These are phyloP conservation scores for Coniochaeta prunicola DNA, from an alignment of 2,329 filamentous ascomycete genomes.

Conservation along the genomic window DNA sequence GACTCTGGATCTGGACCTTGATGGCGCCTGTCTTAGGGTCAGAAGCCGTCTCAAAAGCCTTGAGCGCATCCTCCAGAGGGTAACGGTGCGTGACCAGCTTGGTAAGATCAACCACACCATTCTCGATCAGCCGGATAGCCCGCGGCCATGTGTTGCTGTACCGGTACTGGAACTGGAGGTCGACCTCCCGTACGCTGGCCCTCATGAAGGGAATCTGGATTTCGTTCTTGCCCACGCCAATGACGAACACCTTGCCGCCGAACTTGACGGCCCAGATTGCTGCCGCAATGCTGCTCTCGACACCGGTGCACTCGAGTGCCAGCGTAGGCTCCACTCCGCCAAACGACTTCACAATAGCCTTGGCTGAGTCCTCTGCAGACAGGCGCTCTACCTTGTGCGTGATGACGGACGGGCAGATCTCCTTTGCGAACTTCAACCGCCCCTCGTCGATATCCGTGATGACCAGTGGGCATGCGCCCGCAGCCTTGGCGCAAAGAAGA, in stretches of 20 bases:
- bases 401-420: slow-evolving; percentile 69
- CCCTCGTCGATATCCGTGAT: slow-evolving; percentile 93
- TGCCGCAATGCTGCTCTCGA: slow-evolving; percentile 78
- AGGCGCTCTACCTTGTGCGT: slow-evolving; percentile 69
- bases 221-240: slow-evolving; percentile 91
- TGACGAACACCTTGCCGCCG: slow-evolving; percentile 93
- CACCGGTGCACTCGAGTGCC: slow-evolving; percentile 88
- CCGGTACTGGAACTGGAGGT: slow-evolving; percentile 93
- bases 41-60: slow-evolving; percentile 84
- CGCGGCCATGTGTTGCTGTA: slow-evolving; percentile 96
- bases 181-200: slow-evolving; percentile 82
- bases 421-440: slow-evolving; percentile 75
- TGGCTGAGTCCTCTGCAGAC: slow-evolving; percentile 64
- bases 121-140: slow-evolving; percentile 81
- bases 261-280: slow-evolving; percentile 91
- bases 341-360: slow-evolving; percentile 60
- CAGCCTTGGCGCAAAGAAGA: slow-evolving; percentile 74
- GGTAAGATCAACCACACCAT: slow-evolving; percentile 72
- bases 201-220: slow-evolving; percentile 96
- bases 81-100: slow-evolving; percentile 86
- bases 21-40: slow-evolving; percentile 92
- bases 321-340: slow-evolving; percentile 75
- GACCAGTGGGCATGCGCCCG: slow-evolving; percentile 83
- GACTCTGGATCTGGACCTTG: slow-evolving; percentile 88
- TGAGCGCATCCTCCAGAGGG: slow-evolving; percentile 74